Evolutionary conservation across 192 early-diverging fungal species (phyloP).

Genomic region (Coemansia sp.): DNA sequence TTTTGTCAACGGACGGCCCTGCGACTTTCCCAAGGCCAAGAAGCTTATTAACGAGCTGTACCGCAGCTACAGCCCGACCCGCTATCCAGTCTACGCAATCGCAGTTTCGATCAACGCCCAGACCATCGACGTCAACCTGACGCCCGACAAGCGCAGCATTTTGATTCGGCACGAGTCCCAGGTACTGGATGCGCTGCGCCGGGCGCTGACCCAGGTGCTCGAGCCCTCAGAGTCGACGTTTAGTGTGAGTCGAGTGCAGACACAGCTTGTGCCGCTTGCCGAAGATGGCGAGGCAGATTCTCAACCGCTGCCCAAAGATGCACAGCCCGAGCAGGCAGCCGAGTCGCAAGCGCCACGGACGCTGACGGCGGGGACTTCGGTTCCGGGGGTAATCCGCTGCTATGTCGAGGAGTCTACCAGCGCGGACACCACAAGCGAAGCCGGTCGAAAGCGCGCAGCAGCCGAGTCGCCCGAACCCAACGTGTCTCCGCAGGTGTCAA

Average conservation of each 20-base stretch:
- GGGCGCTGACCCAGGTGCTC: slow-evolving; percentile 12
- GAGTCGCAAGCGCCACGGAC: neutral
- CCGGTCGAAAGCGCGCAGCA: neutral
- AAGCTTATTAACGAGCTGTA: slow-evolving; percentile 82
- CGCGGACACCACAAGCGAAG: neutral
- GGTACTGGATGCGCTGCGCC: slow-evolving; percentile 11
- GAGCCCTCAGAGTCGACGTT: slow-evolving; percentile 21
- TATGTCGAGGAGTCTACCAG: neutral
- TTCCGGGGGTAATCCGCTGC: slow-evolving; percentile 21
- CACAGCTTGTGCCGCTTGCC: neutral
- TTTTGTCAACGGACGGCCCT: slow-evolving; percentile 88
- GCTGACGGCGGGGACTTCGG: slow-evolving; percentile 2
- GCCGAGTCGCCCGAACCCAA: neutral
- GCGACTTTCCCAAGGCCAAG: slow-evolving; percentile 72
- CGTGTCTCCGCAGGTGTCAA: neutral
- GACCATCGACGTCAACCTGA: slow-evolving; percentile 86
- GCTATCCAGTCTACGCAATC: slow-evolving; percentile 76
- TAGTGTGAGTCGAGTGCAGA: slow-evolving; percentile 13
- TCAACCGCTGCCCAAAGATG: no score
- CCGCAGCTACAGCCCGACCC: slow-evolving; percentile 58
- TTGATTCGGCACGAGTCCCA: slow-evolving; percentile 71
- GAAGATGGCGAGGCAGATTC: neutral
- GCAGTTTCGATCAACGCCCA: slow-evolving; percentile 48
- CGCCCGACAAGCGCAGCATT: slow-evolving; percentile 91
- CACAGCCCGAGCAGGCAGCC: neutral